Evolutionary conservation across 164 flowering plant genomes (phyloP).

Genomic region (Santalum album): DNA sequence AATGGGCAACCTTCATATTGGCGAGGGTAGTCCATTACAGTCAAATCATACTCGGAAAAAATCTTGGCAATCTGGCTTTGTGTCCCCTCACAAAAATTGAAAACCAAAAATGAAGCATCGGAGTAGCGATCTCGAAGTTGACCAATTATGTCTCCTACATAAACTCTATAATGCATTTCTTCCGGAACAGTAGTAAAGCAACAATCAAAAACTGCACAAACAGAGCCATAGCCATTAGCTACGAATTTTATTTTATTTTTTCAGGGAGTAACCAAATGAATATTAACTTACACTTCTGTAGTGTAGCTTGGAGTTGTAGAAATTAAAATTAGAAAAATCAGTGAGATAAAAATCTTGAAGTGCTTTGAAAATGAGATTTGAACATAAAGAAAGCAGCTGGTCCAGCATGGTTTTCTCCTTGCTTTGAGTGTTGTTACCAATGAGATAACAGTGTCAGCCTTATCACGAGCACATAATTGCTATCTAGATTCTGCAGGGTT

Average conservation of each 20-base stretch:
- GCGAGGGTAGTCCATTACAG: constrained; percentile 91
- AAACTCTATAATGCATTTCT: constrained; percentile 54
- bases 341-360: too few species aligned
- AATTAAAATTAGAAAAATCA: too few species aligned
- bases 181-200: constrained; percentile 67
- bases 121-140: constrained; percentile 65
- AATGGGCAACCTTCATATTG: constrained; percentile 86
- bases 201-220: constrained; percentile 75
- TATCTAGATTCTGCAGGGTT: too few species aligned
- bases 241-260: neutral
- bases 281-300: too few species aligned
- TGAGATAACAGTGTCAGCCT: too few species aligned
- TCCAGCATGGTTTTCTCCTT: too few species aligned
- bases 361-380: too few species aligned
- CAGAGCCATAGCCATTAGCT: neutral
- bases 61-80: constrained; percentile 42
- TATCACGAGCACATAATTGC: too few species aligned
- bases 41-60: constrained; percentile 67
- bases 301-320: too few species aligned
- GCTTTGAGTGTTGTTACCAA: too few species aligned
- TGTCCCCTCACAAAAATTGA: constrained; percentile 65
- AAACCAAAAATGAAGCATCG: constrained; percentile 76
- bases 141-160: constrained; percentile 53
- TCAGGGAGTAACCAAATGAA: too few species aligned
- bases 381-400: too few species aligned